Base-by-base conservation (phyloP, 257 asterid species). In the Ehretia macrophylla region DNA sequence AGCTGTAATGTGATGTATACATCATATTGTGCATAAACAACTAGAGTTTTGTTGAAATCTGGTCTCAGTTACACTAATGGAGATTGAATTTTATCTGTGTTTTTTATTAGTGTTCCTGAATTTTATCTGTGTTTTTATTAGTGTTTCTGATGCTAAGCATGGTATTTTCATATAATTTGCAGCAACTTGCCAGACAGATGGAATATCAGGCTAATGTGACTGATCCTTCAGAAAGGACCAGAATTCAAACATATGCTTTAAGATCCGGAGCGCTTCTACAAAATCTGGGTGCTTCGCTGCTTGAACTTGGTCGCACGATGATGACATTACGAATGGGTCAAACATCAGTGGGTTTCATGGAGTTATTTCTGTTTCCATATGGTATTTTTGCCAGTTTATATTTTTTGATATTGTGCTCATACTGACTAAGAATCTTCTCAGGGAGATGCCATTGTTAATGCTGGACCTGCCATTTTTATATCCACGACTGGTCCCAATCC, bases 271-370 rank as follows among this genome's bases (percentile, higher is more conserved):
- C 68, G 37, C 83, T 85, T 67, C 66, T 83, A 56, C 99, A 85
- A 68, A 85, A 83, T 59, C 75, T 93, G 47, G 96, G 99, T 53
- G 82, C 96, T 65, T 57, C 80, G 72, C 72, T 93, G 52, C 97
- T 93, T 67, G 99, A 93, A 79, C 97, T 93, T 74, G 97, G 96
- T 60, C 82, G 97, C 66, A 81, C 99, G 37, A 81, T 75, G 65
- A 86, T 79, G 94, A 93, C 96, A 27, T 51, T 89, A 64, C 85
- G 91, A 68, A 87, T 89, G 96, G 99, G 97, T 22, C 94, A 80
- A 63, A 51, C 95, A 58, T 77, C 96, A 47, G 99, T 93, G 62
- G 42, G 88, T 62, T 66, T 10, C 32, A 14, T 63, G 19, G 10
- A 23, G 14, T 44, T 58, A 22, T 58, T 58, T 19, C 72, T 60